Evolutionary conservation across 495 filamentous ascomycete genomes (phyloP), one percentile per base, ranked within the genome.

Genomic region (Evernia prunastri): DNA sequence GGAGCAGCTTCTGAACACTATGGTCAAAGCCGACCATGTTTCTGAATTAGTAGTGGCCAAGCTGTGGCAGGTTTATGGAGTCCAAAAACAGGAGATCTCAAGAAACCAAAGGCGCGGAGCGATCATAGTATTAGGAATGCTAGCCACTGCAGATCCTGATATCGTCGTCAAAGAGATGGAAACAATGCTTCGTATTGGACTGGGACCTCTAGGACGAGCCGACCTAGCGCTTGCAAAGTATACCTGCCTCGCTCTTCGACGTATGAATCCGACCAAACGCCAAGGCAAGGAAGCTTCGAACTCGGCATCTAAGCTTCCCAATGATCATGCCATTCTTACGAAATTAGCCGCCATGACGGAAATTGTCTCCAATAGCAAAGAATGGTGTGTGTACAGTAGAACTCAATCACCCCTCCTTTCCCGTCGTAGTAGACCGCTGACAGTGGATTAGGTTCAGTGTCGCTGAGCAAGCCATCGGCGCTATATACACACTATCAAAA

Each of bases 81-180:
- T 96, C 29, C 91, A 96, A 71, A 92, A 88, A 75, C 87, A 89
- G 65, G 91, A 97, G 61, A 97, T 96, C 49, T 96, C 92, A 4
- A 88, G 84, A 71, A 92, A 84, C n/a, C 95, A 97, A 72, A 83
- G 94, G 63, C 83, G 93, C 18, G 94, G 94, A 35, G 85, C 94
- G 27, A 97, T 99, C 71, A 97, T 97, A 66, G 90, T 99, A 6
- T 79, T 99, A 20, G 93, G 95, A 25, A 99, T 99, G 95, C 82
- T 99, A 29, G 93, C 95, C 36, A 85, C 92, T 6, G 94, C 94
- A 9, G 88, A 91, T 43, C 91, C 93, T 0, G 89, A 96, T 58
- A 92, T 97, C 63, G 90, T 96, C 2, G 86, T 96, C 18, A 89
- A 87, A 59, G 92, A 99, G 72, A 90, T 97, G 77, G 92, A 96